Percentiles rank a stretch among this genome's conserved stretches.
Evolutionary conservation across 2,329 filamentous ascomycete genomes (phyloP).

Genomic region (Diaporthe humulicola): DNA sequence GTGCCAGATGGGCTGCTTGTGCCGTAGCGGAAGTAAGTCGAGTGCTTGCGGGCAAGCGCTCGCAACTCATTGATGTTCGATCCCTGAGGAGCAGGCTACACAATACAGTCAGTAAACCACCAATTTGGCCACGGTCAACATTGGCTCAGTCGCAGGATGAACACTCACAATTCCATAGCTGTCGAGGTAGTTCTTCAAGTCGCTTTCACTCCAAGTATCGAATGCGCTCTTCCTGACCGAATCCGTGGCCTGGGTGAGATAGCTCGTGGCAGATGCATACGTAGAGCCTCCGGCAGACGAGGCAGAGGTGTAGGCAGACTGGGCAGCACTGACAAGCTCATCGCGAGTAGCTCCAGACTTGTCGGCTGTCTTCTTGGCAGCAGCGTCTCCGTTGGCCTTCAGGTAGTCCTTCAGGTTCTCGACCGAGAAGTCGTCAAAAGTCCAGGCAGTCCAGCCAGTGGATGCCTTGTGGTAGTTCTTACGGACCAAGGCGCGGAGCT

Average conservation of each 20-base stretch:
- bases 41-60: slow-evolving; percentile 78
- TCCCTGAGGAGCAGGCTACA: slow-evolving; percentile 71
- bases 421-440: slow-evolving; percentile 81
- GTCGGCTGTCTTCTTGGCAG: slow-evolving; percentile 70
- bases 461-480: slow-evolving; percentile 79
- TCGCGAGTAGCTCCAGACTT: slow-evolving; percentile 77
- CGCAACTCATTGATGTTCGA: slow-evolving; percentile 77
- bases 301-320: slow-evolving; percentile 71
- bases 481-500: slow-evolving; percentile 81
- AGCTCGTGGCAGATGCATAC: slow-evolving; percentile 79
- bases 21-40: slow-evolving; percentile 83
- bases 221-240: slow-evolving; percentile 76
- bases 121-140: slow-evolving; percentile 12
- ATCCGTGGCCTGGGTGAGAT: slow-evolving; percentile 75
- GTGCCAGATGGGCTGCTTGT: slow-evolving; percentile 76
- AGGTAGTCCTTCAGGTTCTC: slow-evolving; percentile 77
- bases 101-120: slow-evolving; percentile 41
- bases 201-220: slow-evolving; percentile 79
- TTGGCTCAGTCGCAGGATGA: background rate
- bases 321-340: slow-evolving; percentile 77
- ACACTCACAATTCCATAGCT: slow-evolving; percentile 76
- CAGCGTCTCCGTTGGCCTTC: slow-evolving; percentile 62
- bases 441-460: slow-evolving; percentile 79
- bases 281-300: slow-evolving; percentile 68
- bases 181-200: slow-evolving; percentile 84